Percentiles rank a stretch among this genome's conserved stretches.
These are phyloP conservation scores for Phytophthora citrophthora DNA, from an alignment of 352 stramenopile genomes.

Conservation along the genomic window DNA sequence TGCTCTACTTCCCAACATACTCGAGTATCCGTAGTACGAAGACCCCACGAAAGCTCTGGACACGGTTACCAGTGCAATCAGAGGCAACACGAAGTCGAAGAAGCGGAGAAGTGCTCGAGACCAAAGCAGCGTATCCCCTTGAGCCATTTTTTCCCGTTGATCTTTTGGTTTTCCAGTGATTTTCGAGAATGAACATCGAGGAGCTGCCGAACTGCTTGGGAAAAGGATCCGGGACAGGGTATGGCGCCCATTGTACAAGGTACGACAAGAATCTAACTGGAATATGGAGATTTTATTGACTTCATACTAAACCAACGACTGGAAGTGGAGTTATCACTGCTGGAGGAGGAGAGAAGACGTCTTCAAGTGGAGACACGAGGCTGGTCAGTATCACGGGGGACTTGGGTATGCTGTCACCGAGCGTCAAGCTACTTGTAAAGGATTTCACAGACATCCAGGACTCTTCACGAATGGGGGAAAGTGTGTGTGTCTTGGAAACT, in stretches of 20 bases:
- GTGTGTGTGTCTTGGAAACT: constrained; percentile 3
- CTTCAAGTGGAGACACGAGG: constrained; percentile 32
- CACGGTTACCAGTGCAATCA: constrained; percentile 68
- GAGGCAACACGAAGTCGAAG: constrained; percentile 60
- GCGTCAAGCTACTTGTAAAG: constrained; percentile 1
- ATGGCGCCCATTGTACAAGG: too few species aligned
- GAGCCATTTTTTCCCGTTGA: constrained; percentile 34
- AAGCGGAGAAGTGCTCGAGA: constrained; percentile 61
- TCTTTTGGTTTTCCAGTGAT: constrained; percentile 1
- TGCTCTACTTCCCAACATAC: constrained; percentile 68
- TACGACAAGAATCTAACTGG: constrained; percentile 2
- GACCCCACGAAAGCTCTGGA: constrained; percentile 63
- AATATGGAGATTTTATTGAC: constrained; percentile 4
- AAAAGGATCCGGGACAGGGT: constrained; percentile 29
- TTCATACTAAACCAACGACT: constrained; percentile 10
- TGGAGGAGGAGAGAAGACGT: constrained; percentile 15
- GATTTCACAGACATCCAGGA: constrained; percentile 10
- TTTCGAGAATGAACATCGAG: constrained; percentile 28
- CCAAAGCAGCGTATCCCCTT: constrained; percentile 29
- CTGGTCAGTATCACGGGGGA: constrained; percentile 33
- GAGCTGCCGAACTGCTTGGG: neutral
- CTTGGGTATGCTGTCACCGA: constrained; percentile 3
- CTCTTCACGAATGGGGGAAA: constrained; percentile 33
- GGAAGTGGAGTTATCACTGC: constrained; percentile 9
- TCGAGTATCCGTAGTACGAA: constrained; percentile 75